Percentiles rank a stretch among this genome's conserved stretches.
Conservation (phyloP, 1,284 basidiomycete species). For the Albatrellus sp. region DNA sequence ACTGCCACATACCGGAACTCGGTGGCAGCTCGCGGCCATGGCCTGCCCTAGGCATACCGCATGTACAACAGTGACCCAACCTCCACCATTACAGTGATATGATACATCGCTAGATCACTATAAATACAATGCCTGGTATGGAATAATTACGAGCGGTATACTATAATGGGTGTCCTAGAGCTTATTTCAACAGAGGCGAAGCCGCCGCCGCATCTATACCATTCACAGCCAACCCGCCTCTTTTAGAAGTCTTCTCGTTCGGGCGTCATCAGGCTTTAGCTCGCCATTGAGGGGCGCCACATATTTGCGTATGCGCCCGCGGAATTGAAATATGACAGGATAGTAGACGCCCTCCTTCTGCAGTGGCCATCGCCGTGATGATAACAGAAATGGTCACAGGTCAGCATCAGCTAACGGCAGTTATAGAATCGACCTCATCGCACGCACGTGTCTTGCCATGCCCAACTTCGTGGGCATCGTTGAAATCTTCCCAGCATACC, state of each 20-base stretch:
- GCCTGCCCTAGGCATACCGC: no score
- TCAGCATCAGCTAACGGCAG: neutral
- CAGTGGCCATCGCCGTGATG: neutral
- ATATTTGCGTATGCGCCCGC: conserved; percentile 31
- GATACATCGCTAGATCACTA: no score
- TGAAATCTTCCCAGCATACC: conserved; percentile 35
- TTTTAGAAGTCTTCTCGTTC: conserved; percentile 27
- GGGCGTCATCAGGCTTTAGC: conserved; percentile 41
- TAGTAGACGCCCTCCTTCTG: conserved; percentile 38
- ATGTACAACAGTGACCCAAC: no score
- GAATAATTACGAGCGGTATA: no score
- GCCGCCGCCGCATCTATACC: no score
- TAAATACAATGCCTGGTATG: no score
- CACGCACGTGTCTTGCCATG: conserved; percentile 28
- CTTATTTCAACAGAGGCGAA: no score
- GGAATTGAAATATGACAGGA: conserved; percentile 27
- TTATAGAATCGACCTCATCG: no score
- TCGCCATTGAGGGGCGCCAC: conserved; percentile 51
- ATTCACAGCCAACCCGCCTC: conserved; percentile 27
- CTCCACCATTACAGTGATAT: no score
- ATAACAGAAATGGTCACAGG: neutral
- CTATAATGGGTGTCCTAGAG: no score
- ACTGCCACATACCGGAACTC: no score
- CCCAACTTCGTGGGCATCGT: conserved; percentile 30
- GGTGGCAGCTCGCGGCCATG: no score